Percentiles rank a stretch among this genome's conserved stretches.
These are phyloP conservation scores for Apophysomyces trapeziformis DNA, from an alignment of 371 early-diverging fungal species.

Conservation along the genomic window DNA sequence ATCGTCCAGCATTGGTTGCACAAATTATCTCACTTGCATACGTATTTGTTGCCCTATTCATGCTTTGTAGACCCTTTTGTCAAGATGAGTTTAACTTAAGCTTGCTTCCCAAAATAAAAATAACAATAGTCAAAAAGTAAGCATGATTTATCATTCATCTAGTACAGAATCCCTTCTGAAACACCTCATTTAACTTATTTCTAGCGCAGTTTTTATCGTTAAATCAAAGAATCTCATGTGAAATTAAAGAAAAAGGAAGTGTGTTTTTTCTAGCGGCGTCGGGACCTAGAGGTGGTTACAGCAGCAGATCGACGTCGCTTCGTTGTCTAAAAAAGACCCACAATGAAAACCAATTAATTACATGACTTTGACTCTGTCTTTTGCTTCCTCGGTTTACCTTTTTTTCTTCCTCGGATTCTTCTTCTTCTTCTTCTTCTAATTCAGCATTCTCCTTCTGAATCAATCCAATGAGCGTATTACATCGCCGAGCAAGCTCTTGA, in stretches of 20 bases:
- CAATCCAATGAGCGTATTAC: constrained; percentile 74
- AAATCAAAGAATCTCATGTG: neutral
- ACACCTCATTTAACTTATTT: neutral
- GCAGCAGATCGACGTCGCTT: neutral
- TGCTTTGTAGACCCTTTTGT: neutral
- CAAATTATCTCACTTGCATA: constrained; percentile 2
- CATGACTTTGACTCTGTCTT: neutral
- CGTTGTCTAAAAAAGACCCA: neutral
- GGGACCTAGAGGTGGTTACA: neutral
- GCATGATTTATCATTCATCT: no score
- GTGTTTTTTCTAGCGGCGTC: neutral
- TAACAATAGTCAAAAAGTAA: no score
- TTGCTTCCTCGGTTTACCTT: no score
- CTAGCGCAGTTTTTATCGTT: neutral
- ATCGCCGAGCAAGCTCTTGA: constrained; percentile 78
- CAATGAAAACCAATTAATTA: neutral
- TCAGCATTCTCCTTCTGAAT: constrained; percentile 67
- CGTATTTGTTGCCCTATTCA: neutral
- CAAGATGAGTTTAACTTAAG: neutral
- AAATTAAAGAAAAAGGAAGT: no score
- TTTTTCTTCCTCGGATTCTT: no score
- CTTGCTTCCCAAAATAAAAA: neutral
- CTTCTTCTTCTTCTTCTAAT: constrained; percentile 31
- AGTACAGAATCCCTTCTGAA: no score
- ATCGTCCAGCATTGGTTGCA: neutral